Conservation (phyloP, 2,329 filamentous ascomycete genomes). For the Verticillium alfalfae region DNA sequence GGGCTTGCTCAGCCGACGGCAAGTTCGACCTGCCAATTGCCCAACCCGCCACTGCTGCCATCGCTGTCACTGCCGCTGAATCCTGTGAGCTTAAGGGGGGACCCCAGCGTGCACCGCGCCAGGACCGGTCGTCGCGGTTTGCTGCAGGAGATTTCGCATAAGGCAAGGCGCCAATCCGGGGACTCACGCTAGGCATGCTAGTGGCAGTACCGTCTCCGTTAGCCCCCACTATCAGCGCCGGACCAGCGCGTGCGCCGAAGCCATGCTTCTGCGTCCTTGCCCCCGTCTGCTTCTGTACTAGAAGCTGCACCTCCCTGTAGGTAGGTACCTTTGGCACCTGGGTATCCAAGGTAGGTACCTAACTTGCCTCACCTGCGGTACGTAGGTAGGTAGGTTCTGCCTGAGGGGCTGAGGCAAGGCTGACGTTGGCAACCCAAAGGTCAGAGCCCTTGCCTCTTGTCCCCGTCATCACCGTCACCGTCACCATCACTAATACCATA, state of each 20-base stretch:
- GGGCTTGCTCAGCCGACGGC: neutral
- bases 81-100: neutral
- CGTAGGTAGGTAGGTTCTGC: neutral
- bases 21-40: neutral
- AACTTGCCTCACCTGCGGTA: no score
- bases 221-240: neutral
- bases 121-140: neutral
- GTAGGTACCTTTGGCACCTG: no score
- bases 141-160: neutral
- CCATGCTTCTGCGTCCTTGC: neutral
- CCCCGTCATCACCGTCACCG: neutral
- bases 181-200: neutral
- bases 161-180: neutral
- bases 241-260: neutral
- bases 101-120: neutral
- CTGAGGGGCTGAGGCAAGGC: neutral
- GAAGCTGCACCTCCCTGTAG: neutral
- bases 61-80: neutral
- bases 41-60: neutral
- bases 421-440: neutral
- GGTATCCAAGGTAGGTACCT: no score
- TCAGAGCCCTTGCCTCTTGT: no score
- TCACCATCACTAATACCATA: neutral
- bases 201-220: neutral
- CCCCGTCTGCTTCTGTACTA: neutral